A percentile compares a stretch with the other conserved stretches of the same genome.
Conservation (phyloP, 148 eudicot species). For the Camellia granthamiana region DNA sequence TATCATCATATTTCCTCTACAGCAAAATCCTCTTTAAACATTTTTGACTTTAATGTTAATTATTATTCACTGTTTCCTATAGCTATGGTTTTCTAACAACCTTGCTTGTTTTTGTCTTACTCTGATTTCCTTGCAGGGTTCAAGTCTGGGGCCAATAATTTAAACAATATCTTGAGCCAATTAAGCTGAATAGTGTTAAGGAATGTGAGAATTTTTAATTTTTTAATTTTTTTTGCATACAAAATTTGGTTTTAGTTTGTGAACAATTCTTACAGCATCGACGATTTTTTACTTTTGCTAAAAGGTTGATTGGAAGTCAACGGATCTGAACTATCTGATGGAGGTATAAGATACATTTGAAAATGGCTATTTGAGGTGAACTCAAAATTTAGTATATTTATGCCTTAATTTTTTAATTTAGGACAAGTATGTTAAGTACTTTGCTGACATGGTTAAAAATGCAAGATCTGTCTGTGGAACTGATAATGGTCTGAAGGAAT, state of each 20-base stretch:
- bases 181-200: slow-evolving; percentile 80
- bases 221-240: not conserved
- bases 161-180: slow-evolving; percentile 86
- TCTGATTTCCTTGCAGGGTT: slow-evolving; percentile 57
- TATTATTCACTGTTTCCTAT: not conserved
- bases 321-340: slow-evolving; percentile 86
- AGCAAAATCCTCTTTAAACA: not conserved
- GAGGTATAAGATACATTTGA: slow-evolving; percentile 47
- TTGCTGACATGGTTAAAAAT: slow-evolving; percentile 65
- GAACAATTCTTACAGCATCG: not conserved
- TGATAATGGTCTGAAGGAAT: slow-evolving; percentile 53
- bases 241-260: slow-evolving; percentile 1
- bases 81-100: not conserved
- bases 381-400: too few relatives aligned
- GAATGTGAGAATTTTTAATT: slow-evolving; percentile 32
- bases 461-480: slow-evolving; percentile 56
- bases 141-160: slow-evolving; percentile 91
- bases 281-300: slow-evolving; percentile 19
- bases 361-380: too few relatives aligned
- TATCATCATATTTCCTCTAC: too few relatives aligned
- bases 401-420: slow-evolving; percentile 16
- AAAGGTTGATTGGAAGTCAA: slow-evolving; percentile 91
- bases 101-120: not conserved
- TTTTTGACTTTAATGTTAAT: not conserved
- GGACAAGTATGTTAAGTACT: slow-evolving; percentile 73